Evolutionary conservation across 2,329 filamentous ascomycete genomes (phyloP), one percentile per base, ranked within the genome.

Genomic region (Akanthomyces dipterigenus): DNA sequence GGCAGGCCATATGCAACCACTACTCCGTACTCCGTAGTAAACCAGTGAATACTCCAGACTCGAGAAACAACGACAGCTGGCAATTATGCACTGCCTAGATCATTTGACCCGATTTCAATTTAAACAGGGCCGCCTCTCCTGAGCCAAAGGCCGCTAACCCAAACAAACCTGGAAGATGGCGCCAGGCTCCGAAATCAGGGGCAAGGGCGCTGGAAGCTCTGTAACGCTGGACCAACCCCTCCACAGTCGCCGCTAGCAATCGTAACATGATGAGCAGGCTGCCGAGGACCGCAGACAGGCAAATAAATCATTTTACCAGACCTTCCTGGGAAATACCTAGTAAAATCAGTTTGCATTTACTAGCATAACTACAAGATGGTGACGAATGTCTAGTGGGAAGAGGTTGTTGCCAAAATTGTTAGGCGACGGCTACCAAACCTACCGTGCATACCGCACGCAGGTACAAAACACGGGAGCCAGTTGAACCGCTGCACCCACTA

Each of bases 381-480:
- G 45, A 48, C 45, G 45, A 16, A 26, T 48, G 45, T 14, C 18
- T n/a, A n/a, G 16, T 28, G 9, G 49, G 12, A 18, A 18, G 34
- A 42, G 22, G 22, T 31, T 11, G 38, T 55, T 26, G 36, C 36
- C 50, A 22, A 34, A 34, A 34, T 34, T 34, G 31, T 8, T 34
- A 9, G 36, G 36, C 36, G 14, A 16, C 5, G 36, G 12, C 14
- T 14, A 14, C 14, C 14, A 14, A 5, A 38, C 8, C 8, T 12
- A 36, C 31, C n/a, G 49, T 22, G 26, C 20, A 5, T 9, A 18
- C 18, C 22, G 36, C 18, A 55, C 53, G 53, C 53, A 55, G 53
- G 53, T 43, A 55, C 53, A 28, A 43, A 43, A 55, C 51, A 55
- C 53, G 18, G 53, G 53, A 38, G 53, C 53, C 38, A 56, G 54